Evolutionary conservation across 768 basidiomycete genomes (phyloP), one percentile per base, ranked within the genome.

Genomic region (Xerocomus spinulosus): DNA sequence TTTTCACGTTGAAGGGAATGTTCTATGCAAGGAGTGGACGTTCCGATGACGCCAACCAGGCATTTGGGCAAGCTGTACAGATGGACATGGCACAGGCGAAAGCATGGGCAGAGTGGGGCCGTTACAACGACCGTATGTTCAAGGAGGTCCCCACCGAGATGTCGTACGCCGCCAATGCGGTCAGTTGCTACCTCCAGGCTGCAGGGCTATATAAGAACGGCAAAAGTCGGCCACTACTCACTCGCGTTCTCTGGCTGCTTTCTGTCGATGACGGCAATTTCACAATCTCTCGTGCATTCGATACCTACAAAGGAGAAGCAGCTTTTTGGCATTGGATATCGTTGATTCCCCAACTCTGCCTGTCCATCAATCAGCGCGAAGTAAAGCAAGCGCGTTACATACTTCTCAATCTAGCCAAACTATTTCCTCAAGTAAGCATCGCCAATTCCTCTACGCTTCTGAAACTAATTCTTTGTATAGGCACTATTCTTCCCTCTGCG

Each of bases 301-400:
- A 97, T 62, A 86, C 83, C 20, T 96, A 96, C 70, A 95, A 94
- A 64, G 95, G 95, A 50, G 95, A 98, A 60, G 82, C 90, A 3
- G 92, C 92, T 12, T 88, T 87, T 54, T 99, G 96, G 96, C 97
- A 92, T 67, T 99, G 96, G 96, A 94, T 99, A 57, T 89, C 95
- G 1, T 73, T 97, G 48, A 92, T 96, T 37, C 96, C 96, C 4
- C 95, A 99, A 60, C 78, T 99, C 9, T 84, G 92, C 54, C 66
- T 87, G 45, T 94, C 95, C 2, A 76, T 99, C 33, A 87, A 87
- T 2, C 86, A 94, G 51, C 81, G 92, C 28, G 96, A 99, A 68
- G 85, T 92, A 35, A 92, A 91, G 59, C 92, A 94, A 62, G 94
- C 93, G 3, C 80, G 92, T 17, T 85, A 87, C 63, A 79, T 99